Base-by-base conservation (phyloP, 371 early-diverging fungal species). In the Mucor saturninus region DNA sequence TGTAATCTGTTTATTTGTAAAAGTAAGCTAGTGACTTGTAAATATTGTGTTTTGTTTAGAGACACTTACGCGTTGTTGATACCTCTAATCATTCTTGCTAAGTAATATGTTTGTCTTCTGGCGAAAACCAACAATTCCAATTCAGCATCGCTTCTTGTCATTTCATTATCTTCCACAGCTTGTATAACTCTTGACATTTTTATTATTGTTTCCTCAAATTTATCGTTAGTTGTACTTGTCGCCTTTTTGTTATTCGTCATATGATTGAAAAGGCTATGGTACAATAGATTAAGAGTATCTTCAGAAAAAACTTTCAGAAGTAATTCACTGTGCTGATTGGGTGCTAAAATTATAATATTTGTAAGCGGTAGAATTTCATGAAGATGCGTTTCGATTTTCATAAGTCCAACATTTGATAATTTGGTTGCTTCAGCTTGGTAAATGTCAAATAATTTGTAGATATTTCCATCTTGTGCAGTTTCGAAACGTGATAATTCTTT, bases 381-480 rank as follows among this genome's bases (percentile, higher is more conserved):
- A 35, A 35, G 3, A 7, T 3, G 7, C 7, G 35, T 35, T 35
- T 35, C 35, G 7, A 35, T 35, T 35, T 35, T 3, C 5, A 35
- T 35, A 5, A 35, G 7, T 3, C 7, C 7, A 5, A 7, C 35
- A 5, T 7, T 35, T 35, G 35, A 35, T 7, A 35, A 35, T 35
- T 46, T 48, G 57, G 57, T 57, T 57, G 57, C 48, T 57, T 57
- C 58, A 49, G 58, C 58, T 58, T 58, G 49, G 38, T 58, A 58
- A 58, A 58, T 58, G 50, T 58, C 58, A 58, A 58, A 58, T 58
- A 58, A 58, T 58, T 58, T 35, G 38, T 58, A 58, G 49, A 58
- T 49, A 49, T 58, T 58, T 58, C 58, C 50, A 58, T 58, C 58
- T 58, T 58, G n/a, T 58, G 48, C 48, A 58, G 58, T 58, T 28